These are phyloP conservation scores for Tothia fuscella DNA, from an alignment of 2,329 filamentous ascomycete species.

Conservation along the genomic window DNA sequence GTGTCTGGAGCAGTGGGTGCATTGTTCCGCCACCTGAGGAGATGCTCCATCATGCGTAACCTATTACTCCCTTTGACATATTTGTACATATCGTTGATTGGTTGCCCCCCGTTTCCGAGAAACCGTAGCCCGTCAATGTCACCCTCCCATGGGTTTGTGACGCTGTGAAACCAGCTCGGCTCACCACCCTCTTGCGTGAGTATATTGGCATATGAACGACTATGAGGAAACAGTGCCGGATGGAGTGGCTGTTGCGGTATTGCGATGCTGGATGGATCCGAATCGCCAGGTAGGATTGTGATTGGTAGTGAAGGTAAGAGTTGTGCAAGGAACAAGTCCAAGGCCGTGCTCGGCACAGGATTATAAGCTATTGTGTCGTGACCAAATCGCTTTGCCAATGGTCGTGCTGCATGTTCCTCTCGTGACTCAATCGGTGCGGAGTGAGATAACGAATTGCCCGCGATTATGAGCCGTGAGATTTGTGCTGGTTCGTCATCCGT, in stretches of 20 bases:
- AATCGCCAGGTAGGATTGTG: constrained; percentile 72
- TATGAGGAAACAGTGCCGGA: constrained; percentile 73
- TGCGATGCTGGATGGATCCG: constrained; percentile 79
- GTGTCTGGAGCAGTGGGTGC: constrained; percentile 96
- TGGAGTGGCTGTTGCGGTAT: constrained; percentile 92
- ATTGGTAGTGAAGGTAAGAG: constrained; percentile 79
- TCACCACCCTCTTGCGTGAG: constrained; percentile 29
- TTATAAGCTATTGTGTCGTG: constrained; percentile 89
- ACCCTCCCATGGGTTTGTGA: constrained; percentile 88
- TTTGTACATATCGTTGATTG: constrained; percentile 85
- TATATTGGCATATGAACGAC: constrained; percentile 53
- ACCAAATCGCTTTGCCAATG: constrained; percentile 68
- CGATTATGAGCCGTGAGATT: constrained; percentile 80
- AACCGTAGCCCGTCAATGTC: constrained; percentile 84
- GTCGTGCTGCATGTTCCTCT: constrained; percentile 32
- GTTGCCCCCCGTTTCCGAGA: constrained; percentile 80
- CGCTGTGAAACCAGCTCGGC: constrained; percentile 69
- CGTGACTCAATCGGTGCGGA: constrained; percentile 33
- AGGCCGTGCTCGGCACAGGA: constrained; percentile 64
- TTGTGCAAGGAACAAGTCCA: constrained; percentile 72
- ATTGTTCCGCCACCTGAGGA: constrained; percentile 81
- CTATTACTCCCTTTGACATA: constrained; percentile 72
- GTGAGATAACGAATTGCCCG: constrained; percentile 68
- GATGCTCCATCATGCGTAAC: constrained; percentile 83
- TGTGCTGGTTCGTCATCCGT: constrained; percentile 45